phyloP scores from a whole-genome alignment of 352 stramenopile genomes.

The Globisporangium spinosum region DNA sequence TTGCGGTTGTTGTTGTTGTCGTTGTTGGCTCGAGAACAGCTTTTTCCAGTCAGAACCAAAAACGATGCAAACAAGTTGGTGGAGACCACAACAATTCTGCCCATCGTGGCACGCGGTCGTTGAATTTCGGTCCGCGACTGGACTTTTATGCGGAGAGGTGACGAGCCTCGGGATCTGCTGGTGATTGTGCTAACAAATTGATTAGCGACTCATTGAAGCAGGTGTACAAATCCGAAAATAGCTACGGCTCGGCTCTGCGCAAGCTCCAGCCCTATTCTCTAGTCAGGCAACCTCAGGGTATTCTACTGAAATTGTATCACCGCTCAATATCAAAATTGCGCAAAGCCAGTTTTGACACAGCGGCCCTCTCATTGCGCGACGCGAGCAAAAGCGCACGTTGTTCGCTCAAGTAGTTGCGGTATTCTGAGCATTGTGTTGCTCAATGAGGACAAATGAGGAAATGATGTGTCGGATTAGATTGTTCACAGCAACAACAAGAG shows the following conservation, averaged over 20 bases:
- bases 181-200: slow-evolving; percentile 10
- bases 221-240: not conserved
- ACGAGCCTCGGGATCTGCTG: not conserved
- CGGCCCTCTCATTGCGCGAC: not conserved
- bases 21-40: not conserved
- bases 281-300: not conserved
- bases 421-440: not conserved
- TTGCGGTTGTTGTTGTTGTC: not conserved
- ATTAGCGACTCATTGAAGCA: slow-evolving; percentile 5
- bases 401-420: not conserved
- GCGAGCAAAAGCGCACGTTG: not conserved
- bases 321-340: not conserved
- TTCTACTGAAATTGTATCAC: not conserved
- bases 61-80: not conserved
- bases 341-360: not conserved
- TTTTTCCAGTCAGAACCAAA: not conserved
- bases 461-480: not conserved
- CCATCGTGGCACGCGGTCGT: not conserved
- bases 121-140: not conserved
- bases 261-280: not conserved
- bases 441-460: not conserved
- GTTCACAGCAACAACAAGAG: not conserved
- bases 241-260: too few relatives aligned
- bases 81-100: not conserved
- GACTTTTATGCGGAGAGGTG: not conserved